Percentiles rank a stretch among this genome's conserved stretches.
phyloP scores from a whole-genome alignment of 1,284 basidiomycete genomes.

The Retiboletus flavoniger region DNA sequence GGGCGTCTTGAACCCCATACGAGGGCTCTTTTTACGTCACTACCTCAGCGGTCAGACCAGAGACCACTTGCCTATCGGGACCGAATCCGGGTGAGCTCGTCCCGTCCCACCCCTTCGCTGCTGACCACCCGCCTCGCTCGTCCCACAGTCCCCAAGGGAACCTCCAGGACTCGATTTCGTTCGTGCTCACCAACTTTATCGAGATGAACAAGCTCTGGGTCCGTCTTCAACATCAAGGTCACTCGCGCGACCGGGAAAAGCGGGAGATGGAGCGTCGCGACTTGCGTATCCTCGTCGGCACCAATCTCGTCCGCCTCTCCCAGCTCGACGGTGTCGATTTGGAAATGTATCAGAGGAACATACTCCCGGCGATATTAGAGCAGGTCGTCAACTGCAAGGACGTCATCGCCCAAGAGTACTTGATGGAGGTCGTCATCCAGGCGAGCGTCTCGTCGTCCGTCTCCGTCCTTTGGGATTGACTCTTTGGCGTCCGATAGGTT shows the following conservation, averaged over 20 bases:
- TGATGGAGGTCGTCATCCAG: conserved; percentile 98
- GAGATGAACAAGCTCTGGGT: conserved; percentile 99
- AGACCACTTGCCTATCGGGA: conserved; percentile 87
- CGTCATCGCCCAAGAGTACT: conserved; percentile 94
- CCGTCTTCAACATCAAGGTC: conserved; percentile 91
- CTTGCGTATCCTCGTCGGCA: conserved; percentile 90
- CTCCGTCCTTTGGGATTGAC: rapidly evolving
- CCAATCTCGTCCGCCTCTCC: conserved; percentile 89
- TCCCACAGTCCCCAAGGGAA: conserved; percentile 73
- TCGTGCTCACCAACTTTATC: conserved; percentile 95
- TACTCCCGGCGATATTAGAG: conserved; percentile 87
- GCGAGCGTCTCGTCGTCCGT: conserved; percentile 39
- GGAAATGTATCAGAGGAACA: conserved; percentile 80
- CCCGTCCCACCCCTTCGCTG: not conserved
- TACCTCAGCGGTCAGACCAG: conserved; percentile 94
- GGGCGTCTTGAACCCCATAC: conserved; percentile 89
- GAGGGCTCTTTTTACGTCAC: conserved; percentile 90
- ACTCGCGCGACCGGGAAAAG: conserved; percentile 92
- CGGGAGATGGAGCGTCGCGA: conserved; percentile 92
- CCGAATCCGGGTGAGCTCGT: conserved; percentile 70
- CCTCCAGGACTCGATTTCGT: conserved; percentile 89
- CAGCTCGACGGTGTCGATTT: conserved; percentile 94
- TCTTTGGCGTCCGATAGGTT: conserved; percentile 46
- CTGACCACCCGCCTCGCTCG: not conserved
- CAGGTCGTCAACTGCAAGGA: conserved; percentile 97